Evolutionary conservation across 2,329 filamentous ascomycete genomes (phyloP).

Genomic region (Pseudofabraea citricarpa): DNA sequence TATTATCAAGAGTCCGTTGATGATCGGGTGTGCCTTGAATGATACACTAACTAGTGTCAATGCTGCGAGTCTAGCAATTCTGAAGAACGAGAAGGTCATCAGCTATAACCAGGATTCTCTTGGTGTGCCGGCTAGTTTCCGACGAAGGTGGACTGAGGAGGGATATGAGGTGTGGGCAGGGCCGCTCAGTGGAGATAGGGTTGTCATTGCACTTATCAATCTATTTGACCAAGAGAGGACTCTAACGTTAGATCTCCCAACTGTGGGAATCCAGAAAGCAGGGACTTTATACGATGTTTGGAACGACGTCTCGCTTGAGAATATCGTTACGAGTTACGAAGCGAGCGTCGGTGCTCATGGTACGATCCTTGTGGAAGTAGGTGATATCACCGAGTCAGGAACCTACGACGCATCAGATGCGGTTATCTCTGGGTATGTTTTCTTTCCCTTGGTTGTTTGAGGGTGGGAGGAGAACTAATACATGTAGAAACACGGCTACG

Average conservation of each 20-base stretch:
- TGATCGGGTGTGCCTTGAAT: slow-evolving; percentile 22
- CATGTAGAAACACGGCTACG: not conserved
- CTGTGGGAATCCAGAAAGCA: slow-evolving; percentile 19
- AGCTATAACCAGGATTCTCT: slow-evolving; percentile 22
- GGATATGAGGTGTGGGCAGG: slow-evolving; percentile 24
- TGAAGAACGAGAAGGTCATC: slow-evolving; percentile 20
- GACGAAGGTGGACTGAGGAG: slow-evolving; percentile 18
- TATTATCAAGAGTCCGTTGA: slow-evolving; percentile 30
- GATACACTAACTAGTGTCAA: slow-evolving; percentile 13
- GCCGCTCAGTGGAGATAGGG: slow-evolving; percentile 15
- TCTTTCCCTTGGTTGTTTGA: not conserved
- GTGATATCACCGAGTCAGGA: slow-evolving; percentile 8
- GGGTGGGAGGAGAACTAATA: not conserved
- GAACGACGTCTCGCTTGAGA: slow-evolving; percentile 8
- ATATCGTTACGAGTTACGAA: slow-evolving; percentile 18
- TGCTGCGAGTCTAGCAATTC: slow-evolving; percentile 10
- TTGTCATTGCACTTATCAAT: slow-evolving; percentile 20
- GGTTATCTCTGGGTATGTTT: slow-evolving; percentile 10
- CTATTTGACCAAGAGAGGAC: slow-evolving; percentile 10
- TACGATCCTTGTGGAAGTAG: slow-evolving; percentile 18
- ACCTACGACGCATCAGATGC: slow-evolving; percentile 12
- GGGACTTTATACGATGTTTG: slow-evolving; percentile 18
- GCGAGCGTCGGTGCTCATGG: slow-evolving; percentile 17
- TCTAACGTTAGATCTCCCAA: slow-evolving; percentile 19
- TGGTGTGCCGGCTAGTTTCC: slow-evolving; percentile 19